Base-by-base conservation (phyloP, 768 basidiomycete species). In the Lactarius sanguifluus region DNA sequence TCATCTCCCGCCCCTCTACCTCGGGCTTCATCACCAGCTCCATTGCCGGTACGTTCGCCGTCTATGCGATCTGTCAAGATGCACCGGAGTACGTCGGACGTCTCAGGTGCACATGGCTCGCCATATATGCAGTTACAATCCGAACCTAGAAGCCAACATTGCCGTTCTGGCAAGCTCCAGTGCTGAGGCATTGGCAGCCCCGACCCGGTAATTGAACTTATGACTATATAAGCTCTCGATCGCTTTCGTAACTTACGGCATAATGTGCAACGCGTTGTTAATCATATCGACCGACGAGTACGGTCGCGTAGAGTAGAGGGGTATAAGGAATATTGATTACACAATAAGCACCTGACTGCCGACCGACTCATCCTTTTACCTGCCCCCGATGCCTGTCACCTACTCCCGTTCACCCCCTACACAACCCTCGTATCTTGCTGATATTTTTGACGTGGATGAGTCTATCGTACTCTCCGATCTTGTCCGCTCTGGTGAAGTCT, bases 391-490 rank as follows among this genome's bases (percentile, higher is more conserved):
- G 70, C 70, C 70, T 18, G 38, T 70, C n/a, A 63, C 68, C 45
- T 70, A 70, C 38, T 41, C 64, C n/a, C 70, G 62, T 43, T 52
- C 63, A 20, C 23, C 59, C 2, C 9, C 32, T 25, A 32, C 36
- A 38, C 63, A 34, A 54, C 3, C 69, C n/a, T 40, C 69, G 28
- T 30, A 65, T 43, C 41, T 66, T 2, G 50, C 66, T 18, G 43
- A 60, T 58, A 45, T 70, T 32, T 78, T 79, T 43, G 86, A 89
- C 65, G 81, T 79, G 2, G 89, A 91, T 70, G 86, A 86, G 72
- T 81, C 85, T 38, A 87, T 91, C 64, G 83, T 90, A 23, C 82
- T 91, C 55, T 88, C 87, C 2, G 89, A 91, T 74, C 81, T 91
- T 50, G 81, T 91, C 18, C 86, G 90, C 59, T 86, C 86, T 1